A percentile compares a stretch with the other conserved stretches of the same genome.
phyloP scores from a whole-genome alignment of 306 rosid species.

The Quercus cerris region DNA sequence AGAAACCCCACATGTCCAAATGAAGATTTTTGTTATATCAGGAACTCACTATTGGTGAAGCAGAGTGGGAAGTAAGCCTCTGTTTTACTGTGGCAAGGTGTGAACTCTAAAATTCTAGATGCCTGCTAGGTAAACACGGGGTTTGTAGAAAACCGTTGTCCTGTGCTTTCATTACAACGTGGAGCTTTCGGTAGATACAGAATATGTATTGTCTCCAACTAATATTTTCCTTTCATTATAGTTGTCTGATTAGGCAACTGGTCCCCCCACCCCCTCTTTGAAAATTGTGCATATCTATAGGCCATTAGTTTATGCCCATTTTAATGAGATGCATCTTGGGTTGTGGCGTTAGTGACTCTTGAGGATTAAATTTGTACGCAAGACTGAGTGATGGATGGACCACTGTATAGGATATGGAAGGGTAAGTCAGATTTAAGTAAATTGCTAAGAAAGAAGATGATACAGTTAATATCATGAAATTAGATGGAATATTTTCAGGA shows the following conservation, averaged over 20 bases:
- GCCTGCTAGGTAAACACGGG: neutral
- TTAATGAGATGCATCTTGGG: neutral
- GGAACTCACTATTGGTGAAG: neutral
- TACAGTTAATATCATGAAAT: conserved; percentile 13
- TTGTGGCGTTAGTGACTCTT: neutral
- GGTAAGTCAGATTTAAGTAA: neutral
- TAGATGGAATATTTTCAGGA: conserved; percentile 12
- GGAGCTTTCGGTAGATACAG: neutral
- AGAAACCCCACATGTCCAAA: neutral
- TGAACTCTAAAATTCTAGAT: neutral
- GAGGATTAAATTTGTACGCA: neutral
- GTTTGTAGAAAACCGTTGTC: neutral
- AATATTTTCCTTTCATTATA: neutral
- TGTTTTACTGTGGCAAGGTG: neutral
- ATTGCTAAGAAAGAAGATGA: conserved; percentile 10
- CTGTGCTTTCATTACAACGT: neutral
- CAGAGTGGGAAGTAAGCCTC: neutral
- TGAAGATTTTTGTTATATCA: neutral
- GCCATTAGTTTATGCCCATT: neutral
- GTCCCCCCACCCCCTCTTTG: neutral
- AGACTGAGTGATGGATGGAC: conserved; percentile 32
- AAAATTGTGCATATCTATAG: neutral
- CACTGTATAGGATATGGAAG: conserved; percentile 17
- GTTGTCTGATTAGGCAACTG: neutral
- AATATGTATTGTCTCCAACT: neutral